Conservation (phyloP, 2,329 filamentous ascomycete genomes). For the Xylaria multiplex region DNA sequence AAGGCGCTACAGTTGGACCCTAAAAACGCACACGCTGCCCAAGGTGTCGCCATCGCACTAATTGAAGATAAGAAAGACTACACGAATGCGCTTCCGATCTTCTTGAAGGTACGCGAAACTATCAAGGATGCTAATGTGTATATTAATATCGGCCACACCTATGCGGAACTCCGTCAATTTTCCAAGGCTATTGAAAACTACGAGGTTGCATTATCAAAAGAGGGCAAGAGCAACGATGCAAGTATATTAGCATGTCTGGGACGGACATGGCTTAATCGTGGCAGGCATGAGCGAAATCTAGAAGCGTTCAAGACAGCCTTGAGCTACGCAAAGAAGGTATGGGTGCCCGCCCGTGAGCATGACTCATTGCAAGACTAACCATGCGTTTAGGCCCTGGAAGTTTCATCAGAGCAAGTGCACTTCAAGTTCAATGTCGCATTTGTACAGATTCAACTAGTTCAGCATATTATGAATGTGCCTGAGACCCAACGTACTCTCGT, state of each 20-base stretch:
- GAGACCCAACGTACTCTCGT: conserved; percentile 80
- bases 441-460: conserved; percentile 93
- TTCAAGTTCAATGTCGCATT: conserved; percentile 99
- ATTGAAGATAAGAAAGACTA: conserved; percentile 94
- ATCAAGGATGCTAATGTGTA: conserved; percentile 88
- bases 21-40: conserved; percentile 94
- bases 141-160: conserved; percentile 93
- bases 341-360: conserved; percentile 28
- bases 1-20: conserved; percentile 95
- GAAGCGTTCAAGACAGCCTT: conserved; percentile 67
- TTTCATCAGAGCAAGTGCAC: conserved; percentile 84
- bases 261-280: conserved; percentile 86
- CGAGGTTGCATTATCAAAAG: conserved; percentile 82
- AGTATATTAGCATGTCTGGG: conserved; percentile 86
- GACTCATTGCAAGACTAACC: conserved; percentile 40
- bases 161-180: conserved; percentile 89
- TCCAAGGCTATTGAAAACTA: conserved; percentile 94
- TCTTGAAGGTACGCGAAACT: conserved; percentile 90
- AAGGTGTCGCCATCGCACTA: conserved; percentile 93
- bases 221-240: conserved; percentile 77
- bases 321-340: conserved; percentile 71
- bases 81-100: conserved; percentile 82
- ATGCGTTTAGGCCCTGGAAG: conserved; percentile 71
- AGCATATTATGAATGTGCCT: conserved; percentile 76
- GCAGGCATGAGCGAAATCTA: conserved; percentile 69